phyloP scores from a whole-genome alignment of 345 rosid species.

The Cochlearia excelsa region DNA sequence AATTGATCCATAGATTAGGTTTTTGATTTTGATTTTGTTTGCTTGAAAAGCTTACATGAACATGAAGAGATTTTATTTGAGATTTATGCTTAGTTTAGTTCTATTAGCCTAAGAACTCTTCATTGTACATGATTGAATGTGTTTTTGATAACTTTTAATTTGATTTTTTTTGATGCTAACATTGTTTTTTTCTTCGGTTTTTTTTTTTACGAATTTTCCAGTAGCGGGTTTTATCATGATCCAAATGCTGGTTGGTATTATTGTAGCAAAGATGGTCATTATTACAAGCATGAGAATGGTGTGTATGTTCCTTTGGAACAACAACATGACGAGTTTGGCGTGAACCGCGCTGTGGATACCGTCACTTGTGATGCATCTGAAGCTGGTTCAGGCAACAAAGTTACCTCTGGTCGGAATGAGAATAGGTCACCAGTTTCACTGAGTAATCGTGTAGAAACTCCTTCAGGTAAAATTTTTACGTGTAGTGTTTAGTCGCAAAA shows the following conservation, averaged over 20 bases:
- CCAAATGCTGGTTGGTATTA: conserved; percentile 89
- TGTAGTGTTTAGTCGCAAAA: background rate
- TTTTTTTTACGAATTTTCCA: conserved; percentile 31
- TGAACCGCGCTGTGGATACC: conserved; percentile 28
- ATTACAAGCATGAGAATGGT: conserved; percentile 79
- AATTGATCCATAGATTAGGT: background rate
- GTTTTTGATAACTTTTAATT: background rate
- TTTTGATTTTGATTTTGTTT: background rate
- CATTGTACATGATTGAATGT: background rate
- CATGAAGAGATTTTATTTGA: background rate
- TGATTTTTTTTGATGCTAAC: conserved; percentile 18
- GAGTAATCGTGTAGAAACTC: conserved; percentile 7
- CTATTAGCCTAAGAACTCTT: background rate
- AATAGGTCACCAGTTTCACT: conserved; percentile 16
- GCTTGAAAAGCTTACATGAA: no score
- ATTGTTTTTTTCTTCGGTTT: background rate
- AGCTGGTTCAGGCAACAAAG: conserved; percentile 30
- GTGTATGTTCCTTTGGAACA: conserved; percentile 48
- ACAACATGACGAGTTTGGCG: conserved; percentile 33
- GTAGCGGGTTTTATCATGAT: conserved; percentile 87
- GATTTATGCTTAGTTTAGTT: background rate
- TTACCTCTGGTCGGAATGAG: conserved; percentile 14
- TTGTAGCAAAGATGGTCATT: conserved; percentile 67
- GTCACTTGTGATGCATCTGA: conserved; percentile 29
- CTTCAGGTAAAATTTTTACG: conserved; percentile 17